A percentile compares a stretch with the other conserved stretches of the same genome.
Conservation (phyloP, 345 rosid species). For the Linum lewisii region DNA sequence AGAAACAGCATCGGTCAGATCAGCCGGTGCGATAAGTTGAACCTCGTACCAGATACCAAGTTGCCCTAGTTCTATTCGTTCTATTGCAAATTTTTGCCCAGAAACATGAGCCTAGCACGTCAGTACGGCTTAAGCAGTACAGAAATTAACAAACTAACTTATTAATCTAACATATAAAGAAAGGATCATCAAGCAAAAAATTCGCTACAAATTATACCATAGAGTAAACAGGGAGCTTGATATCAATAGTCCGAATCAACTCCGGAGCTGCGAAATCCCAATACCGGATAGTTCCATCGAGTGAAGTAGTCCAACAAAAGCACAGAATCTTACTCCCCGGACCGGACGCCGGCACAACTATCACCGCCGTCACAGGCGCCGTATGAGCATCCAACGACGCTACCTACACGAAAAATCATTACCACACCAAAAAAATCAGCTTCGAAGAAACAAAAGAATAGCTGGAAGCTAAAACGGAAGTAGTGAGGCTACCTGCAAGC, state of each 20-base stretch:
- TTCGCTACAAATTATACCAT: conserved; percentile 35
- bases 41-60: no score
- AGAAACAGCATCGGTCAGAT: no score
- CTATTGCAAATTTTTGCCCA: no score
- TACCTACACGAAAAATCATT: conserved; percentile 22
- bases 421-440: not conserved
- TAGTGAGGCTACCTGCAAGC: conserved; percentile 41
- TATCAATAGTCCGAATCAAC: conserved; percentile 56
- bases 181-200: conserved; percentile 1
- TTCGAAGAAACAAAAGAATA: not conserved
- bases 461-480: not conserved
- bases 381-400: conserved; percentile 73
- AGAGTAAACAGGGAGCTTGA: conserved; percentile 54
- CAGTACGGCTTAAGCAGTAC: no score
- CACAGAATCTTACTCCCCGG: conserved; percentile 47
- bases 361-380: conserved; percentile 59
- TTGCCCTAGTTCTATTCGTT: no score
- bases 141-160: not conserved
- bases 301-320: conserved; percentile 90
- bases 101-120: no score
- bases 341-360: conserved; percentile 57
- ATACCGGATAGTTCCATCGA: conserved; percentile 78
- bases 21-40: no score
- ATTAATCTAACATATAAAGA: not conserved
- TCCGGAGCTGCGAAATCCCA: conserved; percentile 86